Evolutionary conservation across 2,329 filamentous ascomycete genomes (phyloP).

Genomic region (Penicillium thymicola): DNA sequence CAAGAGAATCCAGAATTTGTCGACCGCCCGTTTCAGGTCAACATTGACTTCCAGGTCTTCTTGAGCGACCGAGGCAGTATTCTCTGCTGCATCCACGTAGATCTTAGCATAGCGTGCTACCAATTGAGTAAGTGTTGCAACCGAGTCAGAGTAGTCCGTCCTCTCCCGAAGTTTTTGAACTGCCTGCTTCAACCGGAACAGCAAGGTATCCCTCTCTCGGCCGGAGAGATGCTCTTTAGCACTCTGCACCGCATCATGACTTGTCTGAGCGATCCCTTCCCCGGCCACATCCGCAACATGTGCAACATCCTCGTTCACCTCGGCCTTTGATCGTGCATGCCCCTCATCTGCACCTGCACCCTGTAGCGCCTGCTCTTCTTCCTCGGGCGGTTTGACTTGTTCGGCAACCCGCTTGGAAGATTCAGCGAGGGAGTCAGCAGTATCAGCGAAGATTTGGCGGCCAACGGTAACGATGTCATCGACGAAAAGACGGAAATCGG

Average conservation of each 20-base stretch:
- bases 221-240: conserved; percentile 69
- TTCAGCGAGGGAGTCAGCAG: conserved; percentile 72
- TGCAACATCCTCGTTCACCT: conserved; percentile 58
- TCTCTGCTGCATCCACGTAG: conserved; percentile 71
- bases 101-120: conserved; percentile 73
- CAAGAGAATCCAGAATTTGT: conserved; percentile 76
- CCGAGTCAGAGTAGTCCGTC: conserved; percentile 80
- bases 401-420: conserved; percentile 73
- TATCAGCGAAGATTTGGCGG: conserved; percentile 81
- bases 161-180: conserved; percentile 71
- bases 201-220: conserved; percentile 68
- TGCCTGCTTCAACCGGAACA: conserved; percentile 72
- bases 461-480: conserved; percentile 75
- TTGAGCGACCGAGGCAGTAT: conserved; percentile 63
- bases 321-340: conserved; percentile 55
- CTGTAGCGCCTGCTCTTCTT: conserved; percentile 55
- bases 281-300: conserved; percentile 49
- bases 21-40: conserved; percentile 70
- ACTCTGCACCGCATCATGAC: conserved; percentile 63
- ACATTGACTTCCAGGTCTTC: conserved; percentile 70
- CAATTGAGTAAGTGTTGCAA: conserved; percentile 71
- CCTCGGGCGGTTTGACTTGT: conserved; percentile 65
- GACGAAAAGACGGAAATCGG: conserved; percentile 83
- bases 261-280: conserved; percentile 38
- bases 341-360: conserved; percentile 45